Base-by-base conservation (phyloP, 441 rosid genomes). In the Corymbia citriodora region DNA sequence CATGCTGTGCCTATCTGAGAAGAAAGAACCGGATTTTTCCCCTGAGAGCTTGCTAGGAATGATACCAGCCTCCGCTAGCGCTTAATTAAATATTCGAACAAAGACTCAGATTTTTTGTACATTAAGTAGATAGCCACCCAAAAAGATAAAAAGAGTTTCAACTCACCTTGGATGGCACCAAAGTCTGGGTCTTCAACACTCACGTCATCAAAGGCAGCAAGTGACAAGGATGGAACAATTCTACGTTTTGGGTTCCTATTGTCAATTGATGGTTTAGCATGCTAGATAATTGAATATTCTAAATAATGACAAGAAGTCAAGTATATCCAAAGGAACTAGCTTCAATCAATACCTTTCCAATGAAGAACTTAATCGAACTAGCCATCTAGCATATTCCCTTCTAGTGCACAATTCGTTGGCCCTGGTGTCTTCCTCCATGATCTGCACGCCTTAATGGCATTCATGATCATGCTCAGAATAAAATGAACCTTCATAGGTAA, bases 301-400 rank as follows among this genome's bases (percentile, higher is more conserved):
- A 65, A 68, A 48, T 87, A 59, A 52, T 52, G 40, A 12, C 45
- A 36, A 45, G 8, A 68, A 74, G 85, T 7, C 85, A 21, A 74
- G 52, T 23, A 40, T 40, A 74, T 74, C 85, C 85, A 40, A 68
- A 74, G 29, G 29, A 21, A 57, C 89, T 87, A 89, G 59, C 45
- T 86, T 86, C 90, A 70, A 88, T 87, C 79, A 45, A 57, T 95
- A 97, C 99, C 99, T 95, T 94, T 98, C 99, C 91, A 98, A 59
- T 89, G 93, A 91, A 53, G 95, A 94, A 95, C 94, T 95, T 55
- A 95, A 91, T 88, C 92, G 91, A 93, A 97, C 94, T 81, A 97
- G 92, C 99, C 99, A 98, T 92, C 98, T 95, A 68, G 97, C 98
- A 92, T 96, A 98, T 91, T 97, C 99, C 92, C 99, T 94, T 91